Evolutionary conservation across 1,284 basidiomycete genomes (phyloP).

Genomic region (Moesziomyces sp.): DNA sequence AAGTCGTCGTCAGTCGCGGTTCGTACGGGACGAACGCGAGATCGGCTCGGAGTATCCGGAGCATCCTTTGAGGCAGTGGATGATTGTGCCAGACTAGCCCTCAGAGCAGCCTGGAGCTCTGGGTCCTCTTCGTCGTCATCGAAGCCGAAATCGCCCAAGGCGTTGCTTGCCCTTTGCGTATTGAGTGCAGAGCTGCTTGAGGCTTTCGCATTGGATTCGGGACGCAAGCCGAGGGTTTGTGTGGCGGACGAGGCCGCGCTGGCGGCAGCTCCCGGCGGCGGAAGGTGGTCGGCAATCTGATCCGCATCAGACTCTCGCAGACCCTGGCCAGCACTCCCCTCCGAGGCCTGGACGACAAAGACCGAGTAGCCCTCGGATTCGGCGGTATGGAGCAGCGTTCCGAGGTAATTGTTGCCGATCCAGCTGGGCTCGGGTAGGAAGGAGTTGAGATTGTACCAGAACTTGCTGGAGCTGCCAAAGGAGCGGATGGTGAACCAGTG

Average conservation of each 20-base stretch:
- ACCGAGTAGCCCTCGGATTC: constrained; percentile 63
- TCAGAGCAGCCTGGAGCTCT: constrained; percentile 60
- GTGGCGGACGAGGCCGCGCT: constrained; percentile 2
- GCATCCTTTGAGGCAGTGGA: neutral
- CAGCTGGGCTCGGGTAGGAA: constrained; percentile 57
- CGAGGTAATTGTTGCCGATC: constrained; percentile 61
- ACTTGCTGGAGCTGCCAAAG: constrained; percentile 49
- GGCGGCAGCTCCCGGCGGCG: constrained; percentile 28
- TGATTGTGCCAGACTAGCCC: constrained; percentile 47
- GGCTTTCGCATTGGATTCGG: constrained; percentile 5
- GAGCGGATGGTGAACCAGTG: constrained; percentile 65
- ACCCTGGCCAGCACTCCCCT: constrained; percentile 27
- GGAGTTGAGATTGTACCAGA: constrained; percentile 66
- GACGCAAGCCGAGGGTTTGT: constrained; percentile 26
- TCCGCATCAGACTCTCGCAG: constrained; percentile 50
- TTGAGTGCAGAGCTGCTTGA: constrained; percentile 2
- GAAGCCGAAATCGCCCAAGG: constrained; percentile 13
- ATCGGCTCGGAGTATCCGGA: constrained; percentile 30
- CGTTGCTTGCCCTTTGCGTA: neutral
- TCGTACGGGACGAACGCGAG: constrained; percentile 32
- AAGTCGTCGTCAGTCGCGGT: constrained; percentile 22
- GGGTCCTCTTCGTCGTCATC: constrained; percentile 34
- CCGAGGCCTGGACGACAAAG: constrained; percentile 54
- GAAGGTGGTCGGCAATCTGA: constrained; percentile 54
- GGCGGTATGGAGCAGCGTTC: constrained; percentile 59